These are phyloP conservation scores for Periconia sp. DNA, from an alignment of 2,329 filamentous ascomycete species.

Conservation along the genomic window DNA sequence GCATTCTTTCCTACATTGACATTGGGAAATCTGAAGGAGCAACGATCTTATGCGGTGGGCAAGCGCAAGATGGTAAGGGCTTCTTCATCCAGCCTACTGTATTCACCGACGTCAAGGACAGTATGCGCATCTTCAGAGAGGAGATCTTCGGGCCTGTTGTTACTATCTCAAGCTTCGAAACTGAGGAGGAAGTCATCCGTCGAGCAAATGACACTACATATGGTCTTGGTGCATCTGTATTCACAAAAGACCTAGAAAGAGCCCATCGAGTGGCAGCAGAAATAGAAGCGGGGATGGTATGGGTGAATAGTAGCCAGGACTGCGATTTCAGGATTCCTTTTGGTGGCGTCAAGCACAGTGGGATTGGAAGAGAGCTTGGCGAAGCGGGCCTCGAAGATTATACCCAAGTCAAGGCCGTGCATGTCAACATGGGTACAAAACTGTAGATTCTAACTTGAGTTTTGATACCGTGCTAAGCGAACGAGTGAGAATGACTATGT, in stretches of 20 bases:
- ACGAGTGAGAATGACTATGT: no score
- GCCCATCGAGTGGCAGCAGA: constrained; percentile 52
- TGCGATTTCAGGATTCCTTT: constrained; percentile 56
- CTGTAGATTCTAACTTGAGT: no score
- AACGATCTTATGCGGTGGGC: constrained; percentile 56
- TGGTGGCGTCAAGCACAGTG: constrained; percentile 64
- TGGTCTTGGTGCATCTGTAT: constrained; percentile 60
- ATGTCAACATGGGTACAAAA: no score
- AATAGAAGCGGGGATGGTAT: constrained; percentile 59
- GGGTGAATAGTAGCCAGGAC: constrained; percentile 56
- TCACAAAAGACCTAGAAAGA: constrained; percentile 54
- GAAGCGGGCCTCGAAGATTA: constrained; percentile 6
- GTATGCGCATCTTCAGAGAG: constrained; percentile 60
- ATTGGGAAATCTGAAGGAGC: constrained; percentile 55
- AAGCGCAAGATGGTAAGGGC: constrained; percentile 46
- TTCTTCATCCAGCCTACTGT: constrained; percentile 65
- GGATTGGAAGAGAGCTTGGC: constrained; percentile 64
- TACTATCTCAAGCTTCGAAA: constrained; percentile 64
- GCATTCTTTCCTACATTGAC: constrained; percentile 51
- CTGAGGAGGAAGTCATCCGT: constrained; percentile 57
- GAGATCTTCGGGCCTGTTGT: constrained; percentile 68
- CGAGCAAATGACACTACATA: constrained; percentile 51
- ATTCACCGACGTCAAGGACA: constrained; percentile 60
- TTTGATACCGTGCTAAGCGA: no score
- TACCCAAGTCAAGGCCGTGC: constrained; percentile 7